Conservation (phyloP, 352 stramenopile species). For the Aphanomyces euteiches region DNA sequence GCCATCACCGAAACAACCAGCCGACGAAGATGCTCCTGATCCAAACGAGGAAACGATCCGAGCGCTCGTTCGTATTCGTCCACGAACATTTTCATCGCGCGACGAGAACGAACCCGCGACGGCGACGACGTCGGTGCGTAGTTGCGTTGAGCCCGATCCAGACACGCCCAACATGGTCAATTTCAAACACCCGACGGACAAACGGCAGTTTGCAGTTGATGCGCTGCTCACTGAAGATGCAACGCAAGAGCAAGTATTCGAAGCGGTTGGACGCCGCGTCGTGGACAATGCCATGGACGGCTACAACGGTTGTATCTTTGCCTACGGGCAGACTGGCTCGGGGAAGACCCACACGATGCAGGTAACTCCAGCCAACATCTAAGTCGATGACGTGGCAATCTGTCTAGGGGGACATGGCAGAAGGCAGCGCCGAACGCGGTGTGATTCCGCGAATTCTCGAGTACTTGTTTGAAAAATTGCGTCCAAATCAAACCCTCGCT, state of each 20-base stretch:
- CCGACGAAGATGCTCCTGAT: background rate
- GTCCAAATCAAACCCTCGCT: slow-evolving; percentile 44
- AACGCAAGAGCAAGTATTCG: slow-evolving; percentile 77
- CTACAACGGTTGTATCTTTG: slow-evolving; percentile 88
- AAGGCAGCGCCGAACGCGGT: slow-evolving; percentile 38
- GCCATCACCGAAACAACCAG: background rate
- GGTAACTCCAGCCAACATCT: slow-evolving; percentile 47
- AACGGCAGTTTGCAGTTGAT: slow-evolving; percentile 83
- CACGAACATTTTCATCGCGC: slow-evolving; percentile 29
- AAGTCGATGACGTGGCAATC: background rate
- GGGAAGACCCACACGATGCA: slow-evolving; percentile 90
- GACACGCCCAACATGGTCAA: slow-evolving; percentile 54
- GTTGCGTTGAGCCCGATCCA: slow-evolving; percentile 30
- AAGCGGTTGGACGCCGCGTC: slow-evolving; percentile 61
- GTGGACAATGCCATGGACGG: slow-evolving; percentile 80
- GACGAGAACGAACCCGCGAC: background rate
- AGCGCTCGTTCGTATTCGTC: slow-evolving; percentile 63
- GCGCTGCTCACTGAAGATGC: slow-evolving; percentile 65
- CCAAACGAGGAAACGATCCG: slow-evolving; percentile 54
- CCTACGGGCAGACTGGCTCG: slow-evolving; percentile 84
- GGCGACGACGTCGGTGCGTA: background rate
- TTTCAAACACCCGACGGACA: slow-evolving; percentile 47
- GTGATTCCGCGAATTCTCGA: slow-evolving; percentile 82
- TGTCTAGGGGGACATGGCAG: slow-evolving; percentile 33
- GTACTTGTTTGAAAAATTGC: slow-evolving; percentile 64